These are phyloP conservation scores for Rossbeevera mucosa DNA, from an alignment of 768 basidiomycete genomes.

Conservation along the genomic window DNA sequence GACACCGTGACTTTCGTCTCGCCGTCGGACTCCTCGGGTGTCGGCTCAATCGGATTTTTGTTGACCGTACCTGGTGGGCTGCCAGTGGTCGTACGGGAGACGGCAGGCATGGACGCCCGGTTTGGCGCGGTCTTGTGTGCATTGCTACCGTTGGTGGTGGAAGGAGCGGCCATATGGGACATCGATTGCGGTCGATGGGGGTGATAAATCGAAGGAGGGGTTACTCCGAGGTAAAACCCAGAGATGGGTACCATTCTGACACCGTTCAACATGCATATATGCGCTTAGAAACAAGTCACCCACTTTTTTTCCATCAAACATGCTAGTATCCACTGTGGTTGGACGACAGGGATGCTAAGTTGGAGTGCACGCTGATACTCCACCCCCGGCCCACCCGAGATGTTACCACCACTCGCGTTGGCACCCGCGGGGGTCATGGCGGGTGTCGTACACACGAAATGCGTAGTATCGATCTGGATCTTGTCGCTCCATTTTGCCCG, in stretches of 20 bases:
- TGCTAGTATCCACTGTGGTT: constrained; percentile 91
- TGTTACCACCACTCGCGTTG: constrained; percentile 47
- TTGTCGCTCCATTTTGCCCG: constrained; percentile 85
- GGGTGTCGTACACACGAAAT: constrained; percentile 94
- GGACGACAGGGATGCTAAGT: constrained; percentile 90
- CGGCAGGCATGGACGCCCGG: constrained; percentile 66
- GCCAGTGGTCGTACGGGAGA: constrained; percentile 39
- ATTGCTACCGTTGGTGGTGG: constrained; percentile 26
- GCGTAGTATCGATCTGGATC: constrained; percentile 97
- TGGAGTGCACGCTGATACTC: constrained; percentile 95
- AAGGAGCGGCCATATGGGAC: constrained; percentile 60
- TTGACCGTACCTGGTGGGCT: constrained; percentile 38
- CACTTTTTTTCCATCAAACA: constrained; percentile 84
- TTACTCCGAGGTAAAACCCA: constrained; percentile 73
- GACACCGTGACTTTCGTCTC: constrained; percentile 32
- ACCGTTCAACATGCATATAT: background rate
- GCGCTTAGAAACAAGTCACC: constrained; percentile 20
- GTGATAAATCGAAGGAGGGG: constrained; percentile 39
- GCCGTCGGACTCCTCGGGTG: constrained; percentile 40
- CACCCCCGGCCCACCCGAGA: constrained; percentile 62
- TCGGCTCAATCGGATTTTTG: constrained; percentile 42
- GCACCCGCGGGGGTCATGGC: constrained; percentile 60
- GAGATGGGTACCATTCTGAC: constrained; percentile 83
- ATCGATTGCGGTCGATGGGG: constrained; percentile 64
- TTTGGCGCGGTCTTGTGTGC: constrained; percentile 38